phyloP scores from a whole-genome alignment of 1,139 yeast species.

The Lodderomyces pseudojiufengensis region DNA sequence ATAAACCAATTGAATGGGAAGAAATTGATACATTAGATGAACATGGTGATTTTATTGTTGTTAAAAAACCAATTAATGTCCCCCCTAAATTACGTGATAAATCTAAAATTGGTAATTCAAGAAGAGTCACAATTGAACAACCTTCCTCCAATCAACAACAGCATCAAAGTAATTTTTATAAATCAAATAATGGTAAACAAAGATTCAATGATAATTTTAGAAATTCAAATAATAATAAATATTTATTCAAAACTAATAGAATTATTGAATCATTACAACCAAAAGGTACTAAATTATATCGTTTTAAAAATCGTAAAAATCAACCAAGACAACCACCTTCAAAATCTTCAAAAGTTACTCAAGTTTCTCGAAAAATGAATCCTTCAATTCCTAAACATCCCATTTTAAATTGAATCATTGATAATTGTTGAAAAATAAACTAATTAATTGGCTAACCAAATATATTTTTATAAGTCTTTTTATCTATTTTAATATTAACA shows the following conservation, averaged over 20 bases:
- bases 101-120: constrained; percentile 13
- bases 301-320: not conserved
- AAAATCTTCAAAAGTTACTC: not conserved
- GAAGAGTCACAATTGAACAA: constrained; percentile 12
- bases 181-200: no score
- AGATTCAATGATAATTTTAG: no score
- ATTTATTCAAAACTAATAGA: no score
- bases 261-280: not conserved
- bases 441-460: constrained; percentile 9
- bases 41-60: constrained; percentile 19
- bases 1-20: constrained; percentile 22
- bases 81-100: constrained; percentile 16
- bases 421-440: no score
- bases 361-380: no score
- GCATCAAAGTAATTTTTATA: not conserved
- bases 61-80: constrained; percentile 22
- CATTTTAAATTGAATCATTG: no score
- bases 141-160: not conserved
- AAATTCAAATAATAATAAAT: no score
- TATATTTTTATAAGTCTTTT: constrained; percentile 17
- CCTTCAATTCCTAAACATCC: not conserved
- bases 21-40: constrained; percentile 21
- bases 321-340: constrained; percentile 1
- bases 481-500: constrained; percentile 22
- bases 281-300: not conserved